Base-by-base conservation (phyloP, 2,329 filamentous ascomycete genomes). In the Nemania bipapillata region DNA sequence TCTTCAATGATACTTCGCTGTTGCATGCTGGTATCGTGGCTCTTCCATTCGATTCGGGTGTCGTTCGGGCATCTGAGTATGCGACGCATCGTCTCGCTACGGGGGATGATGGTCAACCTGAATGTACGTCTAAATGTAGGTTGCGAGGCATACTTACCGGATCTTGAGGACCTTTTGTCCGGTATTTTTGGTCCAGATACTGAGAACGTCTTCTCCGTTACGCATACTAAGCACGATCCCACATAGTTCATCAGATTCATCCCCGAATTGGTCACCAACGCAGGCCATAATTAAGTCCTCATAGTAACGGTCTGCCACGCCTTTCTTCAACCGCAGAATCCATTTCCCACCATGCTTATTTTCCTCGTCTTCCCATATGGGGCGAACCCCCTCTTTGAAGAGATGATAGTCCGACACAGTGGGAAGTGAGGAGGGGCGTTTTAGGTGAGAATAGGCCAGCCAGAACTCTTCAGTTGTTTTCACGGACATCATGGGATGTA, bases 341-440 rank as follows among this genome's bases (percentile, higher is more conserved):
- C 95, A 99, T 83, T 99, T 99, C 59, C 96, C 96, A 63, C 96
- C 96, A 74, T 90, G 91, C 81, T 93, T 96, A 83, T 99, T 99
- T 79, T 96, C 93, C 54, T 97, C 94, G 75, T 99, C 96, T 81
- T 99, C 96, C 96, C 96, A 99, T 75, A 99, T 96, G 24, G 96
- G 96, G 69, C 96, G 90, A 70, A 99, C 94, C 63, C 94, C 95
- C 78, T 96, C 94, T 82, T 96, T 97, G 85, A 99, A 99, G 68
- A 99, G 91, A 80, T 99, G 96, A 79, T 97, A 99, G 81, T 99
- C 96, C 26, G 94, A 97, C 32, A 98, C 95, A 4, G 95, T 90
- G 6, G 95, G 95, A 66, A 99, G 85, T 37, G 87, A 84, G 40
- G 94, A 98, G 2, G 96, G 96, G 30, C 92, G 89, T 83, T 96